Conservation (phyloP, 2,329 filamentous ascomycete genomes). For the Ceratocystis destructans region DNA sequence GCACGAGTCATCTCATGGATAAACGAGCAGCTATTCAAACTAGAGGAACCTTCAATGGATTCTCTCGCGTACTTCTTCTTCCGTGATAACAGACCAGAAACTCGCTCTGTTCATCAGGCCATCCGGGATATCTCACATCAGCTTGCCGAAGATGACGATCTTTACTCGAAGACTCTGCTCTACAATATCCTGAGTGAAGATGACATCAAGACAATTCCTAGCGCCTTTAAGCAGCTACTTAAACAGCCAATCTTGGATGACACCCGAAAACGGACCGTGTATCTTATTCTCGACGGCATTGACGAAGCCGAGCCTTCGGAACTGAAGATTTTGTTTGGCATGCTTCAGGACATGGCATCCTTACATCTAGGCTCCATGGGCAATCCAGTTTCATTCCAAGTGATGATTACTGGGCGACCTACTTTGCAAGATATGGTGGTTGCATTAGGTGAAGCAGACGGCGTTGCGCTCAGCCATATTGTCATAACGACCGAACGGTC, state of each 20-base stretch:
- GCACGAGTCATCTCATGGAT: slow-evolving; percentile 32
- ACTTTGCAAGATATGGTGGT: slow-evolving; percentile 30
- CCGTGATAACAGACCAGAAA: slow-evolving; percentile 34
- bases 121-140: slow-evolving; percentile 35
- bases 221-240: slow-evolving; percentile 32
- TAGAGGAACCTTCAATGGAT: slow-evolving; percentile 19
- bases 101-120: slow-evolving; percentile 33
- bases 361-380: slow-evolving; percentile 20
- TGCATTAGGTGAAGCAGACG: slow-evolving; percentile 26
- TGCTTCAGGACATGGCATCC: slow-evolving; percentile 18
- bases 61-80: slow-evolving; percentile 37
- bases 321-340: slow-evolving; percentile 26
- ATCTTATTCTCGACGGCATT: slow-evolving; percentile 35
- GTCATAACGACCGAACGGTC: slow-evolving; percentile 33
- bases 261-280: slow-evolving; percentile 27
- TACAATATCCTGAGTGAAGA: slow-evolving; percentile 27
- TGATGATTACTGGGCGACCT: slow-evolving; percentile 32
- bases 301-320: slow-evolving; percentile 33
- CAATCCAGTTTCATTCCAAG: slow-evolving; percentile 23
- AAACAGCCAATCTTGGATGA: slow-evolving; percentile 28
- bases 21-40: slow-evolving; percentile 26
- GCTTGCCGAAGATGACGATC: slow-evolving; percentile 33
- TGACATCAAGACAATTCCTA: slow-evolving; percentile 32
- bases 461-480: slow-evolving; percentile 28
- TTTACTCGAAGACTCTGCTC: slow-evolving; percentile 32